Conservation (phyloP, 257 asterid genomes). For the Paraleonurus japonicus region DNA sequence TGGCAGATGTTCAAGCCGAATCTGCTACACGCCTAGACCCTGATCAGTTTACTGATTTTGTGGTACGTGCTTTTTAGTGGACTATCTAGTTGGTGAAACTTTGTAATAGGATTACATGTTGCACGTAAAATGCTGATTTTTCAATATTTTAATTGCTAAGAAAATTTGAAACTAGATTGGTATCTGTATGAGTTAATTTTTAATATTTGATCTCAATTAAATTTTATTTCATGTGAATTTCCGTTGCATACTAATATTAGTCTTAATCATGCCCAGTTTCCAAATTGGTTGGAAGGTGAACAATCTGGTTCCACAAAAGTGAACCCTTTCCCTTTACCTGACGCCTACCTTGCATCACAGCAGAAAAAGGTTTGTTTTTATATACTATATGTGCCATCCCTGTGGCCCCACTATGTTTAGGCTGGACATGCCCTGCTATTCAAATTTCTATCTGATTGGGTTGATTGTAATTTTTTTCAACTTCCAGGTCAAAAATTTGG, state of each 20-base stretch:
- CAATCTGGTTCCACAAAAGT: conserved; percentile 65
- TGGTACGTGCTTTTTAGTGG: conserved; percentile 43
- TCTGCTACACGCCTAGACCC: conserved; percentile 79
- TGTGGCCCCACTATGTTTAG: neutral
- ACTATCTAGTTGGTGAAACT: conserved; percentile 4
- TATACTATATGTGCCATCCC: neutral
- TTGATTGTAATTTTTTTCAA: conserved; percentile 18
- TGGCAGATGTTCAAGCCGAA: conserved; percentile 87
- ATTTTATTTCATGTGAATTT: conserved; percentile 15
- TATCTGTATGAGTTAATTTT: neutral
- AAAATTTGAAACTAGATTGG: neutral
- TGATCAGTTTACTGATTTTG: conserved; percentile 72
- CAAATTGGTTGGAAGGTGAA: conserved; percentile 75
- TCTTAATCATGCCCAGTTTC: conserved; percentile 52
- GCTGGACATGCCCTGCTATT: neutral
- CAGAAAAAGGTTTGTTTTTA: conserved; percentile 69
- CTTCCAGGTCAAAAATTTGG: conserved; percentile 64
- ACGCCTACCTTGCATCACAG: conserved; percentile 73
- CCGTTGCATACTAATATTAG: conserved; percentile 6
- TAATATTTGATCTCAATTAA: neutral
- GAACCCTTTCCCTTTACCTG: conserved; percentile 87
- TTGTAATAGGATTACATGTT: neutral
- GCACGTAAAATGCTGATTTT: neutral
- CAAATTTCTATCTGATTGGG: conserved; percentile 7
- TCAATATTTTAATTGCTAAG: conserved; percentile 7